Evolutionary conservation across 2,329 filamentous ascomycete genomes (phyloP).

Genomic region (Elsinoe ampelina): DNA sequence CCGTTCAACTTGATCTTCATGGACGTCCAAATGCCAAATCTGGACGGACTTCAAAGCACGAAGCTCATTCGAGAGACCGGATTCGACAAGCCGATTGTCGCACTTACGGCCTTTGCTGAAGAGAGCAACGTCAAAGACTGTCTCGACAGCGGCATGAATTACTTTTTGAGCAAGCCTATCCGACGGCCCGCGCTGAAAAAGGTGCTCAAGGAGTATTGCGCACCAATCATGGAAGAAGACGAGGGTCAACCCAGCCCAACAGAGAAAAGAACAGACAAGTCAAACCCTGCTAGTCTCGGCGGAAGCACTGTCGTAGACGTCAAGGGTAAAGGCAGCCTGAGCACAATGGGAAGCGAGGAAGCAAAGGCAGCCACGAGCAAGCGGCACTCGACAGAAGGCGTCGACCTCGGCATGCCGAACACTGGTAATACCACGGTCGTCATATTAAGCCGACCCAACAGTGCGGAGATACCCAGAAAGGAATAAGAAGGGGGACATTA

Average conservation of each 20-base stretch:
- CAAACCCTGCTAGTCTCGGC: not conserved
- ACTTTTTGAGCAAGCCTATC: slow-evolving; percentile 69
- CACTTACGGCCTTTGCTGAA: slow-evolving; percentile 80
- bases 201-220: slow-evolving; percentile 70
- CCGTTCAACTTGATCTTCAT: slow-evolving; percentile 87
- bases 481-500: not conserved
- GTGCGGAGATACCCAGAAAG: slow-evolving; percentile 1
- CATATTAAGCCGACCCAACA: slow-evolving; percentile 8
- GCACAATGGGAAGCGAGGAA: not conserved
- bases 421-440: slow-evolving; percentile 8
- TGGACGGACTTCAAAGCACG: slow-evolving; percentile 82
- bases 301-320: not conserved
- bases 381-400: not conserved
- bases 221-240: slow-evolving; percentile 68
- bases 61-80: slow-evolving; percentile 76
- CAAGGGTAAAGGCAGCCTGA: slow-evolving; percentile 2
- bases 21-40: slow-evolving; percentile 89
- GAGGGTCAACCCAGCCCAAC: slow-evolving; percentile 18
- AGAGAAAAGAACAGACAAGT: slow-evolving; percentile 1
- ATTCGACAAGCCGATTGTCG: slow-evolving; percentile 80
- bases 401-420: slow-evolving; percentile 10
- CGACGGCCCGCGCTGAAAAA: slow-evolving; percentile 76
- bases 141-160: slow-evolving; percentile 85
- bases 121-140: slow-evolving; percentile 60
- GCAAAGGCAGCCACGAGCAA: not conserved